These are phyloP conservation scores for Cucurbita pepo DNA, from an alignment of 306 rosid species.

Conservation along the genomic window DNA sequence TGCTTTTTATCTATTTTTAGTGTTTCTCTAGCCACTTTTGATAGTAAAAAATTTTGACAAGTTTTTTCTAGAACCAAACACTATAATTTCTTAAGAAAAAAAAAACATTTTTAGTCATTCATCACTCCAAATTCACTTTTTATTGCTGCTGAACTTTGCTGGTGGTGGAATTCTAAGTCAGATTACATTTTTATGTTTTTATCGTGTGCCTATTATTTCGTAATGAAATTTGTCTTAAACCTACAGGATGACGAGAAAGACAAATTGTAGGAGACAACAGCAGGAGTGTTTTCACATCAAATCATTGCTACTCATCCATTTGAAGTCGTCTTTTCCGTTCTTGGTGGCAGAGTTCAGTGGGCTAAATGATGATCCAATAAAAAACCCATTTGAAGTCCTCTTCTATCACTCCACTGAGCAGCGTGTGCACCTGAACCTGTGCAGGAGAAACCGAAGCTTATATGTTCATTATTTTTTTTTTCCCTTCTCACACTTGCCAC, in stretches of 20 bases:
- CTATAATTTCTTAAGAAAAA: too few species aligned
- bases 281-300: not conserved
- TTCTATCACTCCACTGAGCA: not conserved
- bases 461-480: not conserved
- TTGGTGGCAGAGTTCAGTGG: not conserved
- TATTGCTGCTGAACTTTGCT: not conserved
- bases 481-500: not conserved
- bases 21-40: too few species aligned
- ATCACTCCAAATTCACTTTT: not conserved
- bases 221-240: not conserved
- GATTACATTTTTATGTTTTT: not conserved
- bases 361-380: not conserved
- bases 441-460: not conserved
- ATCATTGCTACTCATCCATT: not conserved
- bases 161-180: not conserved
- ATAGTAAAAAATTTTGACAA: too few species aligned
- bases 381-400: not conserved
- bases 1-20: too few species aligned
- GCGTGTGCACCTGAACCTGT: not conserved
- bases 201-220: not conserved
- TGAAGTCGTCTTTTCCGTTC: not conserved
- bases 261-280: constrained; percentile 6
- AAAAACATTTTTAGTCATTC: not conserved
- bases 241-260: constrained; percentile 39
- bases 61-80: not conserved